Percentiles rank a stretch among this genome's conserved stretches.
phyloP scores from a whole-genome alignment of 2,329 filamentous ascomycete genomes.

The Coniochaeta sp. region DNA sequence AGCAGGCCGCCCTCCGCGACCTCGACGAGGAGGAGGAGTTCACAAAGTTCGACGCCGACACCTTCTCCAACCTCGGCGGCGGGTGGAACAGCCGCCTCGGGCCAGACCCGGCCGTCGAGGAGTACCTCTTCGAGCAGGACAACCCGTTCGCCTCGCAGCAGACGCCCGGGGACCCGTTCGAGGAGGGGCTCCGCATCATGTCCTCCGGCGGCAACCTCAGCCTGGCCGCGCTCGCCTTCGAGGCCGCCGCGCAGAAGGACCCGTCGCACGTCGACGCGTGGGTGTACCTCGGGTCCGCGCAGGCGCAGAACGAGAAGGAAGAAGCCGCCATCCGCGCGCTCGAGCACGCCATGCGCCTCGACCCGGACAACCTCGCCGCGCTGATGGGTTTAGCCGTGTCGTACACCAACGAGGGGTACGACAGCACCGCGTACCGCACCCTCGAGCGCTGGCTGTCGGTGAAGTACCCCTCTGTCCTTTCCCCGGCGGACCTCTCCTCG shows the following conservation, averaged over 20 bases:
- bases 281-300: conserved; percentile 84
- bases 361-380: conserved; percentile 78
- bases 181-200: conserved; percentile 90
- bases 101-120: conserved; percentile 70
- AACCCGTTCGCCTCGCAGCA: conserved; percentile 72
- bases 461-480: conserved; percentile 80
- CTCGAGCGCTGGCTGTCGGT: conserved; percentile 94
- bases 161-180: conserved; percentile 88
- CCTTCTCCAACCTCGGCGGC: conserved; percentile 42
- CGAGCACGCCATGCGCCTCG: conserved; percentile 82
- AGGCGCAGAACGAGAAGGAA: conserved; percentile 98
- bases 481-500: conserved; percentile 64
- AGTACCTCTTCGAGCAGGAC: conserved; percentile 91
- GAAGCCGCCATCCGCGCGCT: conserved; percentile 89
- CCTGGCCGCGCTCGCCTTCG: conserved; percentile 87
- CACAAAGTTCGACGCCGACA: conserved; percentile 59
- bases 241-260: conserved; percentile 88
- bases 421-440: conserved; percentile 92
- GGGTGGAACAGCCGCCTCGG: conserved; percentile 58
- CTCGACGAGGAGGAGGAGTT: conserved; percentile 65
- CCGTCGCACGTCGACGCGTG: conserved; percentile 84
- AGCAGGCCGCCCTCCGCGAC: conserved; percentile 62
- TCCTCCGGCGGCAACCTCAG: conserved; percentile 90
- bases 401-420: conserved; percentile 98
- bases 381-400: conserved; percentile 94